phyloP scores from a whole-genome alignment of 2,329 filamentous ascomycete species.

The Fusarium redolens region DNA sequence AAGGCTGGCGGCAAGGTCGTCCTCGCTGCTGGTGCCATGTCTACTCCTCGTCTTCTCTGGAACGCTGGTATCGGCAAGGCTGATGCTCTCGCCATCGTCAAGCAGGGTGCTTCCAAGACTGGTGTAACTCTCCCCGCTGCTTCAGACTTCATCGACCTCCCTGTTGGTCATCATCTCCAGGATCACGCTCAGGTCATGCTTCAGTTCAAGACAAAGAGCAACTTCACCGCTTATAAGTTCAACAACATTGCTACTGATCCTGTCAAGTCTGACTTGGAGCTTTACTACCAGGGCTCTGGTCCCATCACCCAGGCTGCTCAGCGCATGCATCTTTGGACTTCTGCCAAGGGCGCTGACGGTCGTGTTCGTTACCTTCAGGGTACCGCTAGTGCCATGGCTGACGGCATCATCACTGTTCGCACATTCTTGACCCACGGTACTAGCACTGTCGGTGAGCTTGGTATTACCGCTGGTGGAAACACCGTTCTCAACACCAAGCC shows the following conservation, averaged over 20 bases:
- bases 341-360: conserved; percentile 38
- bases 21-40: conserved; percentile 69
- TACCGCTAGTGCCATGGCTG: conserved; percentile 41
- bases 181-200: conserved; percentile 61
- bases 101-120: conserved; percentile 50
- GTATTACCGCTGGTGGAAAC: conserved; percentile 40
- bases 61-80: conserved; percentile 69
- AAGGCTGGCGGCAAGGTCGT: conserved; percentile 60
- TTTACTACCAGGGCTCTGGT: conserved; percentile 42
- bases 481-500: conserved; percentile 45
- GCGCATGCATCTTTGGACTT: conserved; percentile 45
- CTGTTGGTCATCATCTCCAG: conserved; percentile 68
- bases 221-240: conserved; percentile 44
- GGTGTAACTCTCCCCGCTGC: conserved; percentile 64
- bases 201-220: conserved; percentile 40
- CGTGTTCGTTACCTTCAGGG: conserved; percentile 42
- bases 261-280: conserved; percentile 35
- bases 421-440: conserved; percentile 43
- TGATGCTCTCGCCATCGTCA: conserved; percentile 66
- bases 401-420: conserved; percentile 39
- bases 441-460: conserved; percentile 39
- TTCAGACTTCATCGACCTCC: conserved; percentile 65
- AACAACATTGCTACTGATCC: conserved; percentile 33
- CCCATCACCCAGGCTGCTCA: conserved; percentile 45
- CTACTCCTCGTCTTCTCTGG: conserved; percentile 44